These are phyloP conservation scores for Lindgomyces ingoldianus DNA, from an alignment of 495 filamentous ascomycete species.

Conservation along the genomic window DNA sequence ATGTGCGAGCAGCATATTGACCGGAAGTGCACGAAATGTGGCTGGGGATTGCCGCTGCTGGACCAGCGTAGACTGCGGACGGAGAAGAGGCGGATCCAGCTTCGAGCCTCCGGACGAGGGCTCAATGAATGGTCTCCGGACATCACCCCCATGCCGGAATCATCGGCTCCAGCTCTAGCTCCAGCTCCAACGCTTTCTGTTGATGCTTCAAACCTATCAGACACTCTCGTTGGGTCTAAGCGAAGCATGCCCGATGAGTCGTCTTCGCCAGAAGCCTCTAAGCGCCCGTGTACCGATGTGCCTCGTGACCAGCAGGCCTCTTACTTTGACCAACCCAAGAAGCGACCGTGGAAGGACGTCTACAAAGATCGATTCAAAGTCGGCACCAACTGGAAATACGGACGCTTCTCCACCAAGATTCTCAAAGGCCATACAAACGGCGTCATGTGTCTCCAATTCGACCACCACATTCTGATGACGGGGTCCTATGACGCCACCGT, in stretches of 20 bases:
- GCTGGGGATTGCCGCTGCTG: slow-evolving; percentile 87
- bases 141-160: slow-evolving; percentile 52
- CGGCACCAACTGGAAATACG: slow-evolving; percentile 94
- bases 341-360: slow-evolving; percentile 87
- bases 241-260: slow-evolving; percentile 9
- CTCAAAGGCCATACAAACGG: slow-evolving; percentile 92
- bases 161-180: neutral
- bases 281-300: slow-evolving; percentile 32
- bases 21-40: slow-evolving; percentile 94
- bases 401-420: slow-evolving; percentile 75
- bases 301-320: slow-evolving; percentile 35
- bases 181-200: neutral
- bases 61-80: slow-evolving; percentile 86
- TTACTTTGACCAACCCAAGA: slow-evolving; percentile 55
- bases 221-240: slow-evolving; percentile 18
- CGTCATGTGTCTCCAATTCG: slow-evolving; percentile 94
- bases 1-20: slow-evolving; percentile 99
- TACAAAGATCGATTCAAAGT: slow-evolving; percentile 88
- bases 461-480: slow-evolving; percentile 87
- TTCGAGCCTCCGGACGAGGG: slow-evolving; percentile 61
- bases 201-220: neutral
- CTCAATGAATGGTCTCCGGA: slow-evolving; percentile 57
- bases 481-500: slow-evolving; percentile 94
- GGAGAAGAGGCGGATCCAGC: slow-evolving; percentile 80
- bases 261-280: slow-evolving; percentile 20